Base-by-base conservation (phyloP, 2,329 filamentous ascomycete species). In the Triangularia verruculosa region DNA sequence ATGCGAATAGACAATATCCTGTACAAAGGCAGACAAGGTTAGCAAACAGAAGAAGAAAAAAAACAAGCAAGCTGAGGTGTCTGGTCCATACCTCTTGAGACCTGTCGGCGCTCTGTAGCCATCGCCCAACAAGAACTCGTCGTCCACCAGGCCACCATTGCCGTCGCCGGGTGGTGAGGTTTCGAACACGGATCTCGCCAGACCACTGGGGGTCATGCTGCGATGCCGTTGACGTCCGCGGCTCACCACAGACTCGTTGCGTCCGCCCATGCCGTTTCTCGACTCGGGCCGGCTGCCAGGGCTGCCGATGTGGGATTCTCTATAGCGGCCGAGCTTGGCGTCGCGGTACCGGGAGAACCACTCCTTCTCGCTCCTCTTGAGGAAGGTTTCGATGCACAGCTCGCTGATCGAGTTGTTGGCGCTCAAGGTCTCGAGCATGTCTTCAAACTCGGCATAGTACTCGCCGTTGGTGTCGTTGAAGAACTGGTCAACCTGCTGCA, bases 401-500 rank as follows among this genome's bases (percentile, higher is more conserved):
- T 83, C 78, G 1, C 76, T 80, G 64, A 85, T 81, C 0, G 86
- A 88, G 64, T 83, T 87, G 66, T 80, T 78, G 8, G 82, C 85
- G 54, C 70, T 74, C 15, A 89, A 76, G 1, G 74, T 73, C 30
- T 85, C 81, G 1, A 89, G 79, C 70, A 80, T 83, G 72, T 82
- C 80, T 63, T 85, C 82, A 66, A 88, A 89, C 1, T 77, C 79
- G 64, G 78, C 78, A 67, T 84, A 86, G 72, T 86, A 89, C 66
- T 86, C 79, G 30, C 86, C 86, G 32, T 80, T 85, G 55, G 82
- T 82, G 71, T 89, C 87, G 5, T 83, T 89, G 75, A 90, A 90
- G 76, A 86, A 87, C 2, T 86, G 87, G 68, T 87, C 86, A 0
- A 89, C 84, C 62, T 88, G 86, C 71, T 89, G 87, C 15, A 89